A percentile compares a stretch with the other conserved stretches of the same genome.
phyloP scores from a whole-genome alignment of 768 basidiomycete species.

The Mycena vitilis region DNA sequence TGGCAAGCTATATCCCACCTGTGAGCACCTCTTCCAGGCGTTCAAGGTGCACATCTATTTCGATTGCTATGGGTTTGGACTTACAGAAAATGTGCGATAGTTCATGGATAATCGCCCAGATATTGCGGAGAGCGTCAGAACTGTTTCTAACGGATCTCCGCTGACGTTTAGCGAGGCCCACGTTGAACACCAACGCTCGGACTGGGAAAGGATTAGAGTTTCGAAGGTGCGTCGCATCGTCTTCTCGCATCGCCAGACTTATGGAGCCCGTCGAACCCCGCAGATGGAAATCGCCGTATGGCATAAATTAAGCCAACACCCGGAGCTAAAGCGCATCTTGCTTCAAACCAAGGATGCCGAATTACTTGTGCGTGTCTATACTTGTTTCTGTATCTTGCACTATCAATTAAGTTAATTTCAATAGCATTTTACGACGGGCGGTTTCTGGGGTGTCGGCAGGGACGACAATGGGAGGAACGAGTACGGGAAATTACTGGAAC shows the following conservation, averaged over 20 bases:
- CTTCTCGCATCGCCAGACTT: background rate
- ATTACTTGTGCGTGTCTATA: constrained; percentile 3
- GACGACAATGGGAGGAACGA: no score
- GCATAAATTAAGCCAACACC: constrained; percentile 23
- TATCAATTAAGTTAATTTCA: background rate
- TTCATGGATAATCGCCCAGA: constrained; percentile 12
- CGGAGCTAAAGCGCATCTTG: background rate
- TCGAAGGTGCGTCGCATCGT: constrained; percentile 7
- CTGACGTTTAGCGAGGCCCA: constrained; percentile 3
- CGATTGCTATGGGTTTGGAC: no score
- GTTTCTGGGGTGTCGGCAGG: constrained; percentile 40
- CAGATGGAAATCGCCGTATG: constrained; percentile 23
- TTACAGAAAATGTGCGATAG: no score
- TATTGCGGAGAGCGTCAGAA: constrained; percentile 17
- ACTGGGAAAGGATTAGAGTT: constrained; percentile 5
- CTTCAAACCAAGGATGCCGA: constrained; percentile 9
- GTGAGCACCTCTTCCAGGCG: constrained; percentile 65
- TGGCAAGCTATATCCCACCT: constrained; percentile 59
- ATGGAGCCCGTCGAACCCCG: background rate
- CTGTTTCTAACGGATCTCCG: background rate
- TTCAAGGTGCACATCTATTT: constrained; percentile 49
- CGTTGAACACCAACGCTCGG: background rate
- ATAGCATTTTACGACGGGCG: background rate
- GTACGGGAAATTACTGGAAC: no score
- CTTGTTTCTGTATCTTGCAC: background rate